phyloP scores from a whole-genome alignment of 371 early-diverging fungal species.

The Conidiobolus incongruus region DNA sequence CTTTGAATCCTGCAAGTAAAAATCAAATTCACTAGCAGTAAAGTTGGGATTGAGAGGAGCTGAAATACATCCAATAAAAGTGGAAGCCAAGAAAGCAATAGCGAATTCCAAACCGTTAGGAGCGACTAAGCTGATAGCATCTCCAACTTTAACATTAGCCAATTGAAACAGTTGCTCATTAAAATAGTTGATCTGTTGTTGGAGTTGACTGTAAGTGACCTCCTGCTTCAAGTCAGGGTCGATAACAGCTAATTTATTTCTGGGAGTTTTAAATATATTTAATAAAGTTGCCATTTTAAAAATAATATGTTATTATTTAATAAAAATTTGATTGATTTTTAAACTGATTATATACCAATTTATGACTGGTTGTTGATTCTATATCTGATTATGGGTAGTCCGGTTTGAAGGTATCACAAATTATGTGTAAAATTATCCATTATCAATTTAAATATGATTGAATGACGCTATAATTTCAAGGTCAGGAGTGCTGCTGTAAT shows the following conservation, averaged over 20 bases:
- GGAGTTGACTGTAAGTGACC: background rate
- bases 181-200: background rate
- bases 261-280: background rate
- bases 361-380: too few species aligned
- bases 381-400: too few species aligned
- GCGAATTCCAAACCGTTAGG: constrained; percentile 46
- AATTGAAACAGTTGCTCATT: background rate
- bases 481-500: too few species aligned
- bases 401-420: too few species aligned
- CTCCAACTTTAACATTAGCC: background rate
- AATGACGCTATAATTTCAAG: too few species aligned
- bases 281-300: background rate
- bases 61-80: constrained; percentile 32
- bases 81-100: constrained; percentile 39
- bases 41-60: constrained; percentile 61
- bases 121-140: constrained; percentile 21
- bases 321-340: too few species aligned
- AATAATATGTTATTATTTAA: too few species aligned
- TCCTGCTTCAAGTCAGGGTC: background rate
- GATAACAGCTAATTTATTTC: background rate
- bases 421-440: too few species aligned
- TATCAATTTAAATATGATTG: too few species aligned
- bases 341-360: too few species aligned
- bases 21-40: constrained; percentile 46
- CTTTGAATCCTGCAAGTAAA: constrained; percentile 51